phyloP scores from a whole-genome alignment of 192 early-diverging fungal species.

The Entomortierella chlamydospora region DNA sequence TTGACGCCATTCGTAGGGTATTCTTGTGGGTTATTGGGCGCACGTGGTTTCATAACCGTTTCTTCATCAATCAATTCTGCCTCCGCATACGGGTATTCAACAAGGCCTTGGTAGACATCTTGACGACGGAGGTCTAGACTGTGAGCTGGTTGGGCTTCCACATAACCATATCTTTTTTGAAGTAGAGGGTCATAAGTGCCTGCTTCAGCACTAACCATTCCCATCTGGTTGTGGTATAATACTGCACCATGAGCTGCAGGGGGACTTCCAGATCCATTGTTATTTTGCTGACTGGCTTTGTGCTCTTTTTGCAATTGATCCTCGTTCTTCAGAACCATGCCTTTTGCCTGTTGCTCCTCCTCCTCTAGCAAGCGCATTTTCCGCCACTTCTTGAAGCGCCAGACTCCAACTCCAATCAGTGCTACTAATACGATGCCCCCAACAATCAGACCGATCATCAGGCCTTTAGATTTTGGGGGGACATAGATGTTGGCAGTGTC shows the following conservation, averaged over 20 bases:
- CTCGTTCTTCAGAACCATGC: slow-evolving; percentile 44
- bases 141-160: not conserved
- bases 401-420: slow-evolving; percentile 14
- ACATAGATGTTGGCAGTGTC: slow-evolving; percentile 11
- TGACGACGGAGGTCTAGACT: not conserved
- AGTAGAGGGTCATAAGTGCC: not conserved
- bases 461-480: slow-evolving; percentile 22
- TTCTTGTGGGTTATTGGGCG: slow-evolving; percentile 14
- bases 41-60: not conserved
- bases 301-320: slow-evolving; percentile 42
- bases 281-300: not conserved
- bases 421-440: slow-evolving; percentile 15
- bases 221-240: not conserved
- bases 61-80: slow-evolving; percentile 19
- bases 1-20: slow-evolving; percentile 5
- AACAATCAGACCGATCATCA: slow-evolving; percentile 42
- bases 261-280: not conserved
- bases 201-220: not conserved
- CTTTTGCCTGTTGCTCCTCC: slow-evolving; percentile 33
- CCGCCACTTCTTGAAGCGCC: slow-evolving; percentile 18
- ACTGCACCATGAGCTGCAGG: not conserved
- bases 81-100: not conserved
- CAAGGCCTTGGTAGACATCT: not conserved
- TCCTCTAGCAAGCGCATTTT: slow-evolving; percentile 19
- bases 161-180: not conserved